These are phyloP conservation scores for Nothophytophthora sp. DNA, from an alignment of 352 stramenopile species.

Conservation along the genomic window DNA sequence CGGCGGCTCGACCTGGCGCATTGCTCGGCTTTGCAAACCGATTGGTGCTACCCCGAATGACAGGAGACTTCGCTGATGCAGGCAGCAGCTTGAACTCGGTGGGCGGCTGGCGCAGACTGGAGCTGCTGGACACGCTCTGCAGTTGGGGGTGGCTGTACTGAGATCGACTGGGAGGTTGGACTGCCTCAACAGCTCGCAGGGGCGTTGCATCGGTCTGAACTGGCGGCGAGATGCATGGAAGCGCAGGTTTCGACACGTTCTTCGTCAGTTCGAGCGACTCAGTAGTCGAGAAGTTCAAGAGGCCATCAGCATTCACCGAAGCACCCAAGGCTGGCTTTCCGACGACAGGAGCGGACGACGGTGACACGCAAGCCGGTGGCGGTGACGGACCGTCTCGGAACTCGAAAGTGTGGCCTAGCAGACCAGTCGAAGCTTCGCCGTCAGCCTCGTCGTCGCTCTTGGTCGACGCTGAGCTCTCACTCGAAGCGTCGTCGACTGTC, in stretches of 20 bases:
- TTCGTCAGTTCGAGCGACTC: slow-evolving; percentile 22
- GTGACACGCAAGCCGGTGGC: not conserved
- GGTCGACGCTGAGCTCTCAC: slow-evolving; percentile 13
- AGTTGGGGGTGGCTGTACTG: too few relatives aligned
- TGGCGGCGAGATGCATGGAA: slow-evolving; percentile 3
- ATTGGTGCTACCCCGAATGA: slow-evolving; percentile 6
- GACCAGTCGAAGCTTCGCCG: slow-evolving; percentile 9
- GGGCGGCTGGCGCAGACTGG: slow-evolving; percentile 20
- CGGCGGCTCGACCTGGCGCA: too few relatives aligned
- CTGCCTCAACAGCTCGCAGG: not conserved
- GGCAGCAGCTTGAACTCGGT: slow-evolving; percentile 40
- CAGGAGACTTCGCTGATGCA: slow-evolving; percentile 23
- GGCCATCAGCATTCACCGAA: slow-evolving; percentile 20
- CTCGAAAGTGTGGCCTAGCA: slow-evolving; percentile 22
- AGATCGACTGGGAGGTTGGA: not conserved
- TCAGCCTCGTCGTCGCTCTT: slow-evolving; percentile 20
- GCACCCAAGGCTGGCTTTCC: not conserved
- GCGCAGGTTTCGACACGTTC: too few relatives aligned
- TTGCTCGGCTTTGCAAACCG: slow-evolving; percentile 13
- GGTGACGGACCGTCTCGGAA: slow-evolving; percentile 13
- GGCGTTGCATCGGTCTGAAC: slow-evolving; percentile 3
- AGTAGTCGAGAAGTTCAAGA: slow-evolving; percentile 35
- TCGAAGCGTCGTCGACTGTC: slow-evolving; percentile 8
- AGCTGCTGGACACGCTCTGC: slow-evolving; percentile 7
- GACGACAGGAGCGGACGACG: not conserved